Evolutionary conservation across 2,329 filamentous ascomycete species (phyloP).

Genomic region (Xylariomycetidae sp.): DNA sequence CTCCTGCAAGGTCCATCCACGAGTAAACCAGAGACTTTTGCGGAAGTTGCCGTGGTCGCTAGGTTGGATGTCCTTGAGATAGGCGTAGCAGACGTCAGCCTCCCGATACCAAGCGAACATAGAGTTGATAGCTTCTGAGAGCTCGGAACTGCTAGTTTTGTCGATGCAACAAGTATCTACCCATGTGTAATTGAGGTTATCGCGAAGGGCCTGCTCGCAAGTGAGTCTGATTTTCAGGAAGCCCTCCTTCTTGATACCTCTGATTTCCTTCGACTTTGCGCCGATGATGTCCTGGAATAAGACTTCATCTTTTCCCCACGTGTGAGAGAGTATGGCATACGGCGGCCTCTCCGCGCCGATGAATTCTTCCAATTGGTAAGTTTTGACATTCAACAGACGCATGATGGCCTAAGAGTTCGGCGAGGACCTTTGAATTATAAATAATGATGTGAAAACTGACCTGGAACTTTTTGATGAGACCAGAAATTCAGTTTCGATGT

Average conservation of each 20-base stretch:
- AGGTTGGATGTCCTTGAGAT: too few relatives aligned
- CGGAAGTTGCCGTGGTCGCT: not conserved
- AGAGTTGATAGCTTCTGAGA: not conserved
- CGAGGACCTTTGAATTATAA: too few relatives aligned
- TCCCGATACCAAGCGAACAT: not conserved
- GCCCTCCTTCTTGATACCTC: too few relatives aligned
- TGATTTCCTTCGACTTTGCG: too few relatives aligned
- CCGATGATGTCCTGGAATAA: not conserved
- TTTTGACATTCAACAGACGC: not conserved
- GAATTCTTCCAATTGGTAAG: not conserved
- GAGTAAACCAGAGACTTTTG: not conserved
- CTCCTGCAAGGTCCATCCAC: too few relatives aligned
- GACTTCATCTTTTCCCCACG: not conserved
- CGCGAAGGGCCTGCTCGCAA: not conserved
- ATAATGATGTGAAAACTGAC: too few relatives aligned
- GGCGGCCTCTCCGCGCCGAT: not conserved
- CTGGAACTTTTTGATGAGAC: too few relatives aligned
- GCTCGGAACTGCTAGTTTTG: not conserved
- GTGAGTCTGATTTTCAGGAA: not conserved
- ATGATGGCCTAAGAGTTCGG: too few relatives aligned
- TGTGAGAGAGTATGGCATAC: not conserved
- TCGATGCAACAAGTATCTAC: not conserved
- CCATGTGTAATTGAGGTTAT: not conserved
- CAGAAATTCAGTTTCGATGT: too few relatives aligned
- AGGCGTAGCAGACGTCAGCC: not conserved